These are phyloP conservation scores for Yamadazyma sp. DNA, from an alignment of 805 yeast genomes.

Conservation along the genomic window DNA sequence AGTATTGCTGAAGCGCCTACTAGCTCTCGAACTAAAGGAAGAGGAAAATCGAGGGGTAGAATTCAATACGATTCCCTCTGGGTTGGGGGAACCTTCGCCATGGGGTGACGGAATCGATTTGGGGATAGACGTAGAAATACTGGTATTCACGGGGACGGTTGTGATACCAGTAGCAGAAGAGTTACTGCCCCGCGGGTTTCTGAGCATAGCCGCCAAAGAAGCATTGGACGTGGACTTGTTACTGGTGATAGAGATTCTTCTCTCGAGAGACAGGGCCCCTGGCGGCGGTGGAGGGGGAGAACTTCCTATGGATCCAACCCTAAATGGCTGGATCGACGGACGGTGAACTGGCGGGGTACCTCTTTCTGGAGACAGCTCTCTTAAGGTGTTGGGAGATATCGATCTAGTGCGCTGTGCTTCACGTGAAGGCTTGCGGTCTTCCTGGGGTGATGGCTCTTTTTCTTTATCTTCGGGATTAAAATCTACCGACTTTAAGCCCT, in stretches of 20 bases:
- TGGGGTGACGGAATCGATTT: slow-evolving; percentile 41
- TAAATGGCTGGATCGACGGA: slow-evolving; percentile 57
- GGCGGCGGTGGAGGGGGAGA: slow-evolving; percentile 35
- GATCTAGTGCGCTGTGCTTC: too few relatives aligned
- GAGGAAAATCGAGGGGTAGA: slow-evolving; percentile 64
- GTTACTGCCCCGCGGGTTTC: slow-evolving; percentile 49
- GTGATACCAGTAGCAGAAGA: slow-evolving; percentile 31
- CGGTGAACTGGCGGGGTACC: slow-evolving; percentile 16
- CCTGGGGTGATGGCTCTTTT: too few relatives aligned
- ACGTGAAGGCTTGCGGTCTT: too few relatives aligned
- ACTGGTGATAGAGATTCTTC: slow-evolving; percentile 44
- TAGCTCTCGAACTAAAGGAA: slow-evolving; percentile 65
- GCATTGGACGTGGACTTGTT: slow-evolving; percentile 52
- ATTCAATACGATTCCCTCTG: slow-evolving; percentile 19
- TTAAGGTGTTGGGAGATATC: slow-evolving; percentile 25
- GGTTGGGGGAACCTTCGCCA: slow-evolving; percentile 30
- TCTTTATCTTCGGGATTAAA: too few relatives aligned
- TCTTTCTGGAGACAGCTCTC: slow-evolving; percentile 13
- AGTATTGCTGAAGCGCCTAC: slow-evolving; percentile 48
- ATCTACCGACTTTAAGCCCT: too few relatives aligned
- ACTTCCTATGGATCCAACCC: slow-evolving; percentile 56
- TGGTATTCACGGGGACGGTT: slow-evolving; percentile 16
- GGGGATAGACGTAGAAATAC: slow-evolving; percentile 25
- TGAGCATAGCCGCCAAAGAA: slow-evolving; percentile 50
- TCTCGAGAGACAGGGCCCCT: slow-evolving; percentile 31